A percentile compares a stretch with the other conserved stretches of the same genome.
These are phyloP conservation scores for Tolypocladium paradoxum DNA, from an alignment of 2,329 filamentous ascomycete genomes.

Conservation along the genomic window DNA sequence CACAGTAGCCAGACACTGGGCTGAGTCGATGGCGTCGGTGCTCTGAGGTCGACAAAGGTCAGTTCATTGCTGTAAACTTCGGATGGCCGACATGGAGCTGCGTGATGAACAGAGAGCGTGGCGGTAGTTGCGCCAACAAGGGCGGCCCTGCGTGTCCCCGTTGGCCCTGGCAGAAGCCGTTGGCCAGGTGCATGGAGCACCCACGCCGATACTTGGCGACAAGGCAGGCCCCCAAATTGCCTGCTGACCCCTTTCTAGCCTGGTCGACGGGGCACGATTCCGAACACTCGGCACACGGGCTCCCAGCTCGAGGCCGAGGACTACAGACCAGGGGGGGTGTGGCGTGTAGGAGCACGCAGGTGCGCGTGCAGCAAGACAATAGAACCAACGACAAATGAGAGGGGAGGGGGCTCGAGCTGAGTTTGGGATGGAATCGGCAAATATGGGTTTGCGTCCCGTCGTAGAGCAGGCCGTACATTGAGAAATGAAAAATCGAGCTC, in stretches of 20 bases:
- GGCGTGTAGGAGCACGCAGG: not conserved
- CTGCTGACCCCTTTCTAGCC: not conserved
- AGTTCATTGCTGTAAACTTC: not conserved
- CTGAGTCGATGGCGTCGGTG: not conserved
- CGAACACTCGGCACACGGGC: not conserved
- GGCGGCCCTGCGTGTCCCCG: not conserved
- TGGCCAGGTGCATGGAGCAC: not conserved
- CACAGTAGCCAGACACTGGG: not conserved
- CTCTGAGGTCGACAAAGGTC: not conserved
- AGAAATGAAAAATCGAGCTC: not conserved
- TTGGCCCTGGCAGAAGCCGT: not conserved
- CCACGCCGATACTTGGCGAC: not conserved
- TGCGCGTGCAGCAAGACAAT: not conserved
- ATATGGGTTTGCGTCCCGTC: not conserved
- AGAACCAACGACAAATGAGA: not conserved
- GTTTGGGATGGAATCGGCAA: not conserved
- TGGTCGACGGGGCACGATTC: conserved; percentile 1
- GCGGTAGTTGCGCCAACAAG: not conserved
- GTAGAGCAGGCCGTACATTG: not conserved
- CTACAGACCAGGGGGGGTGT: not conserved
- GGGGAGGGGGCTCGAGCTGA: not conserved
- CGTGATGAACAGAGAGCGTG: not conserved
- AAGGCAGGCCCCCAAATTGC: not conserved
- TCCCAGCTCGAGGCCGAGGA: not conserved
- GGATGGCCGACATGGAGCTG: not conserved